Conservation (phyloP, 345 rosid genomes). For the Psidium guajava region DNA sequence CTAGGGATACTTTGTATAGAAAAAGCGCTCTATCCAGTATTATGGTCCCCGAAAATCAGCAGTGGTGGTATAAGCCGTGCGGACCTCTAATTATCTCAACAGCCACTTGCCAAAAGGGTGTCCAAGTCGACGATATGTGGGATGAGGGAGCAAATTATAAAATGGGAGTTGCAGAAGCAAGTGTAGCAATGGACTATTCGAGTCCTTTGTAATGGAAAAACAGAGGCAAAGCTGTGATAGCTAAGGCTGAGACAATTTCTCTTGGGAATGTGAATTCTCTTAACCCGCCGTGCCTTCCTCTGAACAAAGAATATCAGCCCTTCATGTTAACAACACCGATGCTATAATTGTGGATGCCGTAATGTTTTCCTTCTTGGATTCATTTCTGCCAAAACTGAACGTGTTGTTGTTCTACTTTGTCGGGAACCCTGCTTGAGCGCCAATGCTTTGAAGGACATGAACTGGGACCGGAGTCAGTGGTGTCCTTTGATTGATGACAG, state of each 20-base stretch:
- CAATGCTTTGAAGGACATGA: constrained; percentile 99
- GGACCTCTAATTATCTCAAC: constrained; percentile 78
- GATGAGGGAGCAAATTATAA: constrained; percentile 92
- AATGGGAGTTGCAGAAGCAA: constrained; percentile 79
- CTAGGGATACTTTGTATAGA: constrained; percentile 33
- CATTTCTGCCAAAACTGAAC: constrained; percentile 95
- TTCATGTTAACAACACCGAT: constrained; percentile 80
- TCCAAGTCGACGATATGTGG: constrained; percentile 70
- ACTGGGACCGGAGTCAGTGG: constrained; percentile 99
- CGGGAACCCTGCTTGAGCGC: constrained; percentile 98
- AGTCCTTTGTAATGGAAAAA: constrained; percentile 98
- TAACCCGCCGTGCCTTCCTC: constrained; percentile 51
- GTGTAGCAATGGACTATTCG: constrained; percentile 70
- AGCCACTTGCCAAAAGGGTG: constrained; percentile 54
- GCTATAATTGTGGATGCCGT: constrained; percentile 98
- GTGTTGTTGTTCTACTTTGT: constrained; percentile 98
- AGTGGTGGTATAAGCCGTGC: constrained; percentile 92
- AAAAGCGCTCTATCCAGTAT: constrained; percentile 37
- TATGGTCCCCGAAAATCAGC: constrained; percentile 46
- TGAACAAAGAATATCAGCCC: constrained; percentile 65
- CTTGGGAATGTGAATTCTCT: constrained; percentile 91
- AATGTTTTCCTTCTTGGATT: constrained; percentile 98
- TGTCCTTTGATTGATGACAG: constrained; percentile 98
- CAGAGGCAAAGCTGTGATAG: constrained; percentile 76
- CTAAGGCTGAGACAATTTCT: constrained; percentile 72